Percentiles rank a stretch among this genome's conserved stretches.
Evolutionary conservation across 1,139 yeast genomes (phyloP).

Genomic region (Cylindricascospora bacillispora): DNA sequence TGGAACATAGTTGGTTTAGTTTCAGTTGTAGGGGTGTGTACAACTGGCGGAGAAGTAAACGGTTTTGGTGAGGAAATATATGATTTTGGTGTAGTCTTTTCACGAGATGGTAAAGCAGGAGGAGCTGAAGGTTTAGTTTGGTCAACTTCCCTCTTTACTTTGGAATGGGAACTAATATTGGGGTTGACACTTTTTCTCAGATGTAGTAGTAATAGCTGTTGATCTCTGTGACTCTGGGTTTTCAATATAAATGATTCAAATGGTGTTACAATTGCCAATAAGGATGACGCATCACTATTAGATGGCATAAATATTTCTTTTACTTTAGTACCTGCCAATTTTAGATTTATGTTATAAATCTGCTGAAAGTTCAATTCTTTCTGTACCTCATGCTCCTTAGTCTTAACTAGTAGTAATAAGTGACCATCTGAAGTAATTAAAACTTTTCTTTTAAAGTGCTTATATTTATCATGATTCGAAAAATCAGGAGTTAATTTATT

Average conservation of each 20-base stretch:
- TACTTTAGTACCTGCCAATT: conserved; percentile 16
- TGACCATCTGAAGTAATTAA: conserved; percentile 23
- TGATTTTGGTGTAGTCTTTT: neutral
- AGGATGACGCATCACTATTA: conserved; percentile 6
- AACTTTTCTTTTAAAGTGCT: conserved; percentile 11
- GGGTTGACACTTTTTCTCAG: neutral
- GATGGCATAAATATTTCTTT: conserved; percentile 16
- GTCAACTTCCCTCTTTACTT: too few species aligned
- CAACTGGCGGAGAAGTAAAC: neutral
- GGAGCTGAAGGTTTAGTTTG: neutral
- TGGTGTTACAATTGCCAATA: conserved; percentile 21
- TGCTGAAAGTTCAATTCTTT: conserved; percentile 12
- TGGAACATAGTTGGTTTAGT: conserved; percentile 2
- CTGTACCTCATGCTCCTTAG: conserved; percentile 7
- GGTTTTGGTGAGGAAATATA: conserved; percentile 1
- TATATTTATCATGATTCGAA: conserved; percentile 9
- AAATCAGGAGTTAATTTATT: conserved; percentile 1
- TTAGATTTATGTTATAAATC: conserved; percentile 17
- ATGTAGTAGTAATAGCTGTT: conserved; percentile 1
- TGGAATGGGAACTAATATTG: too few species aligned
- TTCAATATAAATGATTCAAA: conserved; percentile 20
- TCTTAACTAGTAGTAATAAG: conserved; percentile 17
- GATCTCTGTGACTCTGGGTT: conserved; percentile 11
- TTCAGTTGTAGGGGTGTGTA: conserved; percentile 2
- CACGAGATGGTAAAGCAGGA: neutral